Percentiles rank a stretch among this genome's conserved stretches.
Evolutionary conservation across 306 rosid species (phyloP).

Genomic region (Clitoria ternatea): DNA sequence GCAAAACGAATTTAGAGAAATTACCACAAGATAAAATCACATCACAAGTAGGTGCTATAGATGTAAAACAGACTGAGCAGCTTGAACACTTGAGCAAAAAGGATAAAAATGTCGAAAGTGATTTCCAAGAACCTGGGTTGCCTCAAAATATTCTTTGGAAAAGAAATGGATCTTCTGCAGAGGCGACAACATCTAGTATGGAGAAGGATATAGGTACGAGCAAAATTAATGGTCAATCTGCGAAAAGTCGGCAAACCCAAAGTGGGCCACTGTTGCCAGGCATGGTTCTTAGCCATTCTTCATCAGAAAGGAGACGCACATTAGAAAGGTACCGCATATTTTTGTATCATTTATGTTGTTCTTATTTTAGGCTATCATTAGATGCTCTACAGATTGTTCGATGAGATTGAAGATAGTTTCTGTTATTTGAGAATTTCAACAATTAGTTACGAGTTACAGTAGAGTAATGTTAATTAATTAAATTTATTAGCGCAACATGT

Average conservation of each 20-base stretch:
- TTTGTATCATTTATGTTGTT: not conserved
- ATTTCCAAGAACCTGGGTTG: conserved; percentile 37
- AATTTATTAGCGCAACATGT: too few relatives aligned
- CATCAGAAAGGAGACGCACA: conserved; percentile 42
- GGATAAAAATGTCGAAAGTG: conserved; percentile 46
- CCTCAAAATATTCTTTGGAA: conserved; percentile 43
- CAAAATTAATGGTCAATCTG: conserved; percentile 40
- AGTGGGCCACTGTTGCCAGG: conserved; percentile 77
- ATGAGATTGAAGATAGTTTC: not conserved
- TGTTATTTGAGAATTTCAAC: not conserved
- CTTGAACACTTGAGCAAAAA: conserved; percentile 36
- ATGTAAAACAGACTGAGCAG: conserved; percentile 26
- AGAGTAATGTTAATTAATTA: not conserved
- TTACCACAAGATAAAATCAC: conserved; percentile 30
- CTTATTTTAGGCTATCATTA: not conserved
- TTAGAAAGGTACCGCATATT: conserved; percentile 31
- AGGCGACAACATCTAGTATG: not conserved
- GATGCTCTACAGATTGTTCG: not conserved
- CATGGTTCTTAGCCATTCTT: conserved; percentile 52
- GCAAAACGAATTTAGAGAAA: conserved; percentile 41
- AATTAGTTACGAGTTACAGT: not conserved
- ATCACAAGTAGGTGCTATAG: conserved; percentile 35
- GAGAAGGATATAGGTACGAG: conserved; percentile 16
- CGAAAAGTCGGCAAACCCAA: conserved; percentile 53
- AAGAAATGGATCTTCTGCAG: not conserved